Base-by-base conservation (phyloP, 352 stramenopile genomes). In the Plasmopara halstedii region DNA sequence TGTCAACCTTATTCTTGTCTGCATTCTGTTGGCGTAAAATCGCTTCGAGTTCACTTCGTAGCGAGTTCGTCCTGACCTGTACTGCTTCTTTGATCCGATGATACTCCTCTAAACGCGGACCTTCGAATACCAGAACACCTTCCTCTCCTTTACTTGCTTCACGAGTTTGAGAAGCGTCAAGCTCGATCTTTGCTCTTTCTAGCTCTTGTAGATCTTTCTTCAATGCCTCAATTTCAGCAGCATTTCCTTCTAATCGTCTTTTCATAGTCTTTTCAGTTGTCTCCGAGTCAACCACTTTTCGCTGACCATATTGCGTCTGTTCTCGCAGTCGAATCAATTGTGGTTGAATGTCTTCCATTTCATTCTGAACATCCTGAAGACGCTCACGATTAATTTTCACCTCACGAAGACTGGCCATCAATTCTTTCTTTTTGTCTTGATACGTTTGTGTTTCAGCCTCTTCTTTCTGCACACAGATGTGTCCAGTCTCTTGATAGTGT, bases 251-350 rank as follows among this genome's bases (percentile, higher is more conserved):
- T 14, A 82, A 50, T 34, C 96, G 81, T 42, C 84, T 75, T 18
- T 85, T 77, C 61, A 89, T 62, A 2, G 50, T 74, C 20, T 69
- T 64, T 37, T 84, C 67, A 1, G 58, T 64, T 0, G 40, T 41
- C 10, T 80, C 52, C 0, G 75, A 73, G 56, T 88, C 69, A 4
- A 70, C 49, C 1, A 85, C 64, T 39, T 84, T 85, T 53, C 80
- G 86, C 35, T 78, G 62, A 0, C 65, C 69, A 50, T 83, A 84
- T 46, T 95, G 96, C 1, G 88, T 77, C 49, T 96, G 73, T 44
- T 97, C 85, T 36, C 95, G 90, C 21, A 98, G 43, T 29, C 83
- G 60, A 42, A 94, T 90, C 41, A 77, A 53, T 31, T 82, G 65
- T 9, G 80, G 80, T 38, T 88, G 67, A 8, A 85, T 82, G 4